These are phyloP conservation scores for Agaricus blazei DNA, from an alignment of 768 basidiomycete species.

Conservation along the genomic window DNA sequence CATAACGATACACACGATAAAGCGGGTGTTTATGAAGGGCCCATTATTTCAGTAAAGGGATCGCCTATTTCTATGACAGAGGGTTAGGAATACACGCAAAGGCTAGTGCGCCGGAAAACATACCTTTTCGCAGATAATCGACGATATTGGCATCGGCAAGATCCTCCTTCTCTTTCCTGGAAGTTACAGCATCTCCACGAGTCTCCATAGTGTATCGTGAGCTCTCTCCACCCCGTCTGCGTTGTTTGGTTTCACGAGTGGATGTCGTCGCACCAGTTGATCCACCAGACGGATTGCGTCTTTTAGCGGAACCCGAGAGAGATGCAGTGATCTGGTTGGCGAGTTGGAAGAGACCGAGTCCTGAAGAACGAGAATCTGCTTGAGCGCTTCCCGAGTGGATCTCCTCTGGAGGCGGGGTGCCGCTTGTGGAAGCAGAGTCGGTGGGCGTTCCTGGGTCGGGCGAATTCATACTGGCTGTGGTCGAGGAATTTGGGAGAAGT, in stretches of 20 bases:
- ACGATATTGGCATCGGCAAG: slow-evolving; percentile 45
- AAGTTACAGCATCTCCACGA: slow-evolving; percentile 15
- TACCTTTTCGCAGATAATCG: slow-evolving; percentile 53
- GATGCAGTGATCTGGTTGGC: slow-evolving; percentile 30
- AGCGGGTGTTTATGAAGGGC: neutral
- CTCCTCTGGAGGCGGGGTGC: slow-evolving; percentile 40
- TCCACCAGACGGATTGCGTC: slow-evolving; percentile 45
- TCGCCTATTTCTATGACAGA: slow-evolving; percentile 44
- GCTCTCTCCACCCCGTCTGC: slow-evolving; percentile 39
- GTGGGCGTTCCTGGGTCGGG: slow-evolving; percentile 36
- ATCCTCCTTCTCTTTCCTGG: slow-evolving; percentile 47
- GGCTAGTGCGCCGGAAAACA: slow-evolving; percentile 3
- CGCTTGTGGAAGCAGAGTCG: slow-evolving; percentile 36
- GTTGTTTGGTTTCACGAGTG: slow-evolving; percentile 44
- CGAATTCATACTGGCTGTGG: slow-evolving; percentile 28
- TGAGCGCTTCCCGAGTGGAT: slow-evolving; percentile 15
- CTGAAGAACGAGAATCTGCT: slow-evolving; percentile 17
- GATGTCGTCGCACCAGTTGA: slow-evolving; percentile 35
- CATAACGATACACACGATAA: neutral
- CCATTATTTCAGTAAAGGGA: slow-evolving; percentile 39
- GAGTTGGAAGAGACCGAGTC: slow-evolving; percentile 19
- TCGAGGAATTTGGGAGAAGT: neutral
- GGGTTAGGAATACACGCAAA: neutral
- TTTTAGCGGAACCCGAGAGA: slow-evolving; percentile 38
- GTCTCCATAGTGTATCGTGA: slow-evolving; percentile 14